These are phyloP conservation scores for Hymenoscyphus salicellus DNA, from an alignment of 2,329 filamentous ascomycete species.

Conservation along the genomic window DNA sequence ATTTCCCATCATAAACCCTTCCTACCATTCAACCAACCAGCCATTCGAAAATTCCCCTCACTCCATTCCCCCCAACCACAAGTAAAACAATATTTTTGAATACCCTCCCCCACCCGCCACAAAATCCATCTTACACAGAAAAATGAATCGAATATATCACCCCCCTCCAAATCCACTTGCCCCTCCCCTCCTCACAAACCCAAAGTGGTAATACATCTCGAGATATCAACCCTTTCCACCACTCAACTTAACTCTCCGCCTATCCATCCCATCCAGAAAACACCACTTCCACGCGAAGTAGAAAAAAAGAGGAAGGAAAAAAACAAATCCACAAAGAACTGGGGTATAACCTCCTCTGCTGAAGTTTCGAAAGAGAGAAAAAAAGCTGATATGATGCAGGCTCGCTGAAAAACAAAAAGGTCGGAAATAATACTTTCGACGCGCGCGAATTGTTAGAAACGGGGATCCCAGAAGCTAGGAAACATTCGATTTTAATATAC, in stretches of 20 bases:
- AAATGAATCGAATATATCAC: too few relatives aligned
- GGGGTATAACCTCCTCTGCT: conserved; percentile 21
- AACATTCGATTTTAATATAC: conserved; percentile 10
- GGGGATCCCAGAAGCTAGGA: background rate
- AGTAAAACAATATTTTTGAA: too few relatives aligned
- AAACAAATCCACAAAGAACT: conserved; percentile 4
- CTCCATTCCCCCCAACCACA: too few relatives aligned
- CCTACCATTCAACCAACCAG: background rate
- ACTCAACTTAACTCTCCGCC: background rate
- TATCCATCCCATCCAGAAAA: background rate
- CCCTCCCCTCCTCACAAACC: too few relatives aligned
- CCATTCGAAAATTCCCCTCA: background rate
- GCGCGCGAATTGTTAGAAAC: background rate
- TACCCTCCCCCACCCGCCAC: too few relatives aligned
- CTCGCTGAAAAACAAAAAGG: conserved; percentile 8
- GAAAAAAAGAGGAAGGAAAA: background rate
- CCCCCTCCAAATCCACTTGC: too few relatives aligned
- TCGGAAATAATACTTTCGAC: background rate
- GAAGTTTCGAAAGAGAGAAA: conserved; percentile 3
- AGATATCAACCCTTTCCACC: background rate
- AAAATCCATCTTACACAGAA: too few relatives aligned
- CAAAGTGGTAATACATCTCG: too few relatives aligned
- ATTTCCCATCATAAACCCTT: background rate
- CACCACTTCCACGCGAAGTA: background rate
- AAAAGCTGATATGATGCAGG: background rate